Conservation (phyloP, 2,329 filamentous ascomycete genomes). For the Knufia fluminis region DNA sequence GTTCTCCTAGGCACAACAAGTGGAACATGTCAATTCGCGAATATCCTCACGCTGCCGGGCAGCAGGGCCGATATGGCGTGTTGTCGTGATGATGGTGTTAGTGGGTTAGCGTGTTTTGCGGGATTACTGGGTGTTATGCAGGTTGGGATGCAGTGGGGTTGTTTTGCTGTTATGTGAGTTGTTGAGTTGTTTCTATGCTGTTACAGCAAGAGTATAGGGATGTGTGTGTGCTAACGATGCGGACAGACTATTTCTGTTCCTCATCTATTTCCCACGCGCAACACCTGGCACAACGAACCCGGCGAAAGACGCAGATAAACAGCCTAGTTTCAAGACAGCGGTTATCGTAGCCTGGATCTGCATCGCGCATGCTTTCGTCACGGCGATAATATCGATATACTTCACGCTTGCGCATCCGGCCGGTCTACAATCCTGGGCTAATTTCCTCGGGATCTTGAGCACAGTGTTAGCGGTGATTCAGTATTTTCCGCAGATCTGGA, state of each 20-base stretch:
- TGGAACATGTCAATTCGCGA: constrained; percentile 78
- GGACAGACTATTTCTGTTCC: constrained; percentile 85
- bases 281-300: constrained; percentile 39
- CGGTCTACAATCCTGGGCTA: constrained; percentile 69
- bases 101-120: constrained; percentile 71
- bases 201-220: too few species aligned
- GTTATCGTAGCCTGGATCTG: constrained; percentile 64
- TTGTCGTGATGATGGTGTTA: constrained; percentile 73
- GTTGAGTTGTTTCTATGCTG: too few species aligned
- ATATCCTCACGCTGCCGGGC: constrained; percentile 79
- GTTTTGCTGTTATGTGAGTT: constrained; percentile 90
- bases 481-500: constrained; percentile 92
- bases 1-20: constrained; percentile 88
- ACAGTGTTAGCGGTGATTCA: constrained; percentile 74
- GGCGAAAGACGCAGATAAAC: constrained; percentile 22
- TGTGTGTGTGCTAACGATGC: too few species aligned
- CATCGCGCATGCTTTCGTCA: constrained; percentile 63
- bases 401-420: constrained; percentile 55
- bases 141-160: constrained; percentile 83
- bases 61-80: constrained; percentile 77
- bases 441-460: constrained; percentile 70
- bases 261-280: constrained; percentile 78
- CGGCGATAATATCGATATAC: constrained; percentile 59
- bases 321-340: constrained; percentile 67
- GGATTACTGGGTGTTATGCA: constrained; percentile 83